Base-by-base conservation (phyloP, 116 monocot genomes). In the Phalaenopsis hybrid region DNA sequence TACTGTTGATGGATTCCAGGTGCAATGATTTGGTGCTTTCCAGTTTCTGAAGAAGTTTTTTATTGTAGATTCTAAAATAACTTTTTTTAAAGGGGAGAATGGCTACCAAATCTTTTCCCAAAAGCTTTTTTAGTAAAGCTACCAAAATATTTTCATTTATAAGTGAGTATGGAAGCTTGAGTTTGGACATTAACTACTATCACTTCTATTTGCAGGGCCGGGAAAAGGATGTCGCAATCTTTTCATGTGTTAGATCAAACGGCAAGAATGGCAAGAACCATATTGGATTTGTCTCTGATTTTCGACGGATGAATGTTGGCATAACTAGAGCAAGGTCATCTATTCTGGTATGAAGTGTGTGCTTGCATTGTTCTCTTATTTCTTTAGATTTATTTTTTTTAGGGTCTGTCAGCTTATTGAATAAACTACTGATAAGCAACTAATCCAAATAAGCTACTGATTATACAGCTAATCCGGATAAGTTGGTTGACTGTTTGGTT, bases 1-100 rank as follows among this genome's bases (percentile, higher is more conserved):
- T 78, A 99, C 99, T 52, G 91, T 99, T 77, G 99, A 99, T 88
- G 99, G 99, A 2, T 99, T 95, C 88, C 99, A 99, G 93, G 95
- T 98, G 78, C 70, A 23, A 45, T 46, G 45, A 75, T 5, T 75
- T 46, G 2, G 13, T 37, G 16, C 25, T 61, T 59, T 61, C 61
- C 5, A 7, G 25, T 65, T 31, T 73, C 15, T 11, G 15, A 75
- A 75, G 75, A n/a, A 43, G 44, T 31, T 33, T 16, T 5, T 11
- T 74, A 44, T 0, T 77, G 1, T 41, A 77, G 21, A 12, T 77
- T 11, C 12, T 45, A 2, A 50, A 51, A 49, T 50, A 77, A 21
- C 49, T 50, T 17, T 13, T 51, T 75, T 73, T 65, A 25, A 50
- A 49, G 48, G 48, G 80, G 7, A 57, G 8, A 13, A 51, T 51